Percentiles rank a stretch among this genome's conserved stretches.
phyloP scores from a whole-genome alignment of 306 rosid genomes.

The Cercis canadensis region DNA sequence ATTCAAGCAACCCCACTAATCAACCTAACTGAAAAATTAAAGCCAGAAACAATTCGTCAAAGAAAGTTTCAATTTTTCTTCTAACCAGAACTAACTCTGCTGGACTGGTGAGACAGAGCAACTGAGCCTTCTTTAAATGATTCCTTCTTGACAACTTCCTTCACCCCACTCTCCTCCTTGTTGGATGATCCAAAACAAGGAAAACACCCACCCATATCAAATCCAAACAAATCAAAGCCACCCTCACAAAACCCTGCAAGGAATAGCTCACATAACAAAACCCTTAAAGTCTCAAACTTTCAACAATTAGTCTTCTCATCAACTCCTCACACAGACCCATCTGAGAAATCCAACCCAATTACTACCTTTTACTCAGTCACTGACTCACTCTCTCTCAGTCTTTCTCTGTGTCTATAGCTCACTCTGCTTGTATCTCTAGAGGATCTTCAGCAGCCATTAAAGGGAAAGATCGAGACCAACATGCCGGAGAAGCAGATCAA shows the following conservation, averaged over 20 bases:
- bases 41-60: background rate
- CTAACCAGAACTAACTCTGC: slow-evolving; percentile 74
- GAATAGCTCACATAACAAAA: slow-evolving; percentile 46
- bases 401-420: slow-evolving; percentile 27
- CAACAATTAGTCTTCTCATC: slow-evolving; percentile 36
- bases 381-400: slow-evolving; percentile 1
- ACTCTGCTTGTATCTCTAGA: slow-evolving; percentile 32
- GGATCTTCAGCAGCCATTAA: slow-evolving; percentile 52
- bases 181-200: slow-evolving; percentile 97
- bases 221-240: slow-evolving; percentile 61
- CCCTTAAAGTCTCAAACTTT: slow-evolving; percentile 18
- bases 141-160: slow-evolving; percentile 73
- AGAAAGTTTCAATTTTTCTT: slow-evolving; percentile 23
- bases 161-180: slow-evolving; percentile 63
- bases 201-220: slow-evolving; percentile 98
- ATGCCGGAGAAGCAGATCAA: slow-evolving; percentile 84
- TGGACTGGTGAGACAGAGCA: slow-evolving; percentile 74
- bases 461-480: slow-evolving; percentile 70
- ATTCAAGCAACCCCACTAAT: slow-evolving; percentile 40
- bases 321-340: slow-evolving; percentile 43
- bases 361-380: slow-evolving; percentile 29
- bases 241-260: slow-evolving; percentile 48
- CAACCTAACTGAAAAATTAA: slow-evolving; percentile 28
- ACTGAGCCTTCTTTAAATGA: slow-evolving; percentile 73
- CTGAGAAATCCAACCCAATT: slow-evolving; percentile 52